These are phyloP conservation scores for Trametes punicea DNA, from an alignment of 768 basidiomycete genomes.

Conservation along the genomic window DNA sequence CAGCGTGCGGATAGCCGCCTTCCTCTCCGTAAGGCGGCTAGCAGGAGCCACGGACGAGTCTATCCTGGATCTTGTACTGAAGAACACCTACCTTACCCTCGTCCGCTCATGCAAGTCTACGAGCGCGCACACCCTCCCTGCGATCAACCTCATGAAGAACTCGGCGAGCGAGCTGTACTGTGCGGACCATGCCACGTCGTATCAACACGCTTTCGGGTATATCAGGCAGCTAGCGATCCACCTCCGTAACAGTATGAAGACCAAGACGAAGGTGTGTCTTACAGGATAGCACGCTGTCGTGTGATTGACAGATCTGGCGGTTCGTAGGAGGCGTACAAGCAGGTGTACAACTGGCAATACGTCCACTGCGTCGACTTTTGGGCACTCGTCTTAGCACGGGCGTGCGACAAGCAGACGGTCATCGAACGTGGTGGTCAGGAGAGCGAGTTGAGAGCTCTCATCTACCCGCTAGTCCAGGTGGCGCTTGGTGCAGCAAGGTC, in stretches of 20 bases:
- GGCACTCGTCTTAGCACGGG: constrained; percentile 80
- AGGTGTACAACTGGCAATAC: constrained; percentile 99
- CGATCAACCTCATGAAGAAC: constrained; percentile 97
- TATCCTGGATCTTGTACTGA: constrained; percentile 81
- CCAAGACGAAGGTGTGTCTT: constrained; percentile 67
- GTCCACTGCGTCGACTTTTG: constrained; percentile 96
- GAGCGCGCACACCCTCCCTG: constrained; percentile 81
- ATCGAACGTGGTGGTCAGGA: constrained; percentile 51
- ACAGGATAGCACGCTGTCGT: no score
- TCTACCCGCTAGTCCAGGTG: constrained; percentile 95
- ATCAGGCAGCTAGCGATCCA: constrained; percentile 94
- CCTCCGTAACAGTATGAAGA: constrained; percentile 87
- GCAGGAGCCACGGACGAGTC: constrained; percentile 75
- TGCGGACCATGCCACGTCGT: constrained; percentile 66
- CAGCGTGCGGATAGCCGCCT: constrained; percentile 77
- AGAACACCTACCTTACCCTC: constrained; percentile 88
- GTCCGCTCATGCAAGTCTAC: constrained; percentile 84
- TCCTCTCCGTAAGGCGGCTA: constrained; percentile 79
- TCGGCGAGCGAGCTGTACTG: constrained; percentile 91
- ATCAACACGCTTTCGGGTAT: constrained; percentile 95
- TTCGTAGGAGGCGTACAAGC: constrained; percentile 83
- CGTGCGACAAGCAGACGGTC: constrained; percentile 63
- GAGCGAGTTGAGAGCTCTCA: constrained; percentile 80
- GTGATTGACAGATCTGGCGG: neutral
- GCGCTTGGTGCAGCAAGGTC: constrained; percentile 91